Evolutionary conservation across 2,329 filamentous ascomycete species (phyloP).

Genomic region (Macrophomina tecta): DNA sequence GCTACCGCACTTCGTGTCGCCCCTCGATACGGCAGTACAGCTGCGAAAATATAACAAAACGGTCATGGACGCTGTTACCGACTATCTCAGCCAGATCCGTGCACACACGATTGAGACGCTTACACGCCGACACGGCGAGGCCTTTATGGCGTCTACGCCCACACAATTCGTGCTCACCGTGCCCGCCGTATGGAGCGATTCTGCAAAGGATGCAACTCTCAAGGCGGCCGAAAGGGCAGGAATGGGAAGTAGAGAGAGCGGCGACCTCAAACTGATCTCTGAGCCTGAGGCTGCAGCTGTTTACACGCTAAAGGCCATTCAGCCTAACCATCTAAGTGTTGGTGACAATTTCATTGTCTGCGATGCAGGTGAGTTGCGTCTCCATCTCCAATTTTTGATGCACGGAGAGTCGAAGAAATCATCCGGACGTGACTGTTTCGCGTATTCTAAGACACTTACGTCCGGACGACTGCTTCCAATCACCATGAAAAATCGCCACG

Average conservation of each 20-base stretch:
- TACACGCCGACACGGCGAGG: constrained; percentile 75
- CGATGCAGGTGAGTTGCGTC: constrained; percentile 51
- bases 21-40: constrained; percentile 76
- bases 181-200: constrained; percentile 83
- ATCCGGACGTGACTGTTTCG: no score
- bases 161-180: constrained; percentile 82
- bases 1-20: constrained; percentile 79
- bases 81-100: constrained; percentile 79
- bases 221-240: constrained; percentile 79
- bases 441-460: not conserved
- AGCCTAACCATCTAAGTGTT: constrained; percentile 73
- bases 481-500: not conserved
- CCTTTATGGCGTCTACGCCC: constrained; percentile 76
- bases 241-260: constrained; percentile 67
- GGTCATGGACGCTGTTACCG: constrained; percentile 78
- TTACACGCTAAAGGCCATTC: constrained; percentile 79
- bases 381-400: no score
- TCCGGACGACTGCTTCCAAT: not conserved
- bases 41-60: constrained; percentile 77
- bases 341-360: constrained; percentile 67
- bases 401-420: no score
- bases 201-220: constrained; percentile 82
- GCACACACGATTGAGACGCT: constrained; percentile 80
- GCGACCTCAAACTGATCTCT: constrained; percentile 76
- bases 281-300: constrained; percentile 82